These are phyloP conservation scores for Phoma sp. DNA, from an alignment of 2,329 filamentous ascomycete genomes.

Conservation along the genomic window DNA sequence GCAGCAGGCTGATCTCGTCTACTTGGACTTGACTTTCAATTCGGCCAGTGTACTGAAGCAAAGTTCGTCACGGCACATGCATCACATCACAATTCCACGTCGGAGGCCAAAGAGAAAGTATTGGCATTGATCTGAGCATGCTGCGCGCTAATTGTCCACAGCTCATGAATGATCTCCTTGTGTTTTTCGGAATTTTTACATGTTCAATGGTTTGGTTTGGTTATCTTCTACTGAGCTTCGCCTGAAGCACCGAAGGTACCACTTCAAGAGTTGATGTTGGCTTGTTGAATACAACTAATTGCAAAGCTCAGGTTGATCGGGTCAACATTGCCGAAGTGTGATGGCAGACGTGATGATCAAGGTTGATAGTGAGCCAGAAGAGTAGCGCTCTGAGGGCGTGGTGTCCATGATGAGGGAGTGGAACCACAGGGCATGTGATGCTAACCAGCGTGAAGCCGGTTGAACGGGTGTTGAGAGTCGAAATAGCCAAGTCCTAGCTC, in stretches of 20 bases:
- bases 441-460: constrained; percentile 2
- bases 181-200: background rate
- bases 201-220: background rate
- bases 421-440: constrained; percentile 8
- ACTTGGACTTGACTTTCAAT: too few relatives aligned
- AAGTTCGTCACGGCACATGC: background rate
- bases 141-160: background rate
- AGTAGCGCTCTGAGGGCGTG: constrained; percentile 10
- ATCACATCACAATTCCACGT: background rate
- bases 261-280: background rate
- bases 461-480: background rate
- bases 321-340: background rate
- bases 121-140: constrained; percentile 10
- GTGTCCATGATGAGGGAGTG: constrained; percentile 15
- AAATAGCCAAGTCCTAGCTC: background rate
- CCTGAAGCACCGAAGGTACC: background rate
- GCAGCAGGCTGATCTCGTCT: too few relatives aligned
- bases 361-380: constrained; percentile 2
- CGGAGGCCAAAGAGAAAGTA: background rate
- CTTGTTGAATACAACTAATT: background rate
- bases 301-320: constrained; percentile 10
- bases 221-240: constrained; percentile 5
- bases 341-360: constrained; percentile 13
- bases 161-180: constrained; percentile 2
- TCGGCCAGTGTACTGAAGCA: too few relatives aligned